Percentiles rank a stretch among this genome's conserved stretches.
Conservation (phyloP, 768 basidiomycete genomes). For the Paxillus involutus region DNA sequence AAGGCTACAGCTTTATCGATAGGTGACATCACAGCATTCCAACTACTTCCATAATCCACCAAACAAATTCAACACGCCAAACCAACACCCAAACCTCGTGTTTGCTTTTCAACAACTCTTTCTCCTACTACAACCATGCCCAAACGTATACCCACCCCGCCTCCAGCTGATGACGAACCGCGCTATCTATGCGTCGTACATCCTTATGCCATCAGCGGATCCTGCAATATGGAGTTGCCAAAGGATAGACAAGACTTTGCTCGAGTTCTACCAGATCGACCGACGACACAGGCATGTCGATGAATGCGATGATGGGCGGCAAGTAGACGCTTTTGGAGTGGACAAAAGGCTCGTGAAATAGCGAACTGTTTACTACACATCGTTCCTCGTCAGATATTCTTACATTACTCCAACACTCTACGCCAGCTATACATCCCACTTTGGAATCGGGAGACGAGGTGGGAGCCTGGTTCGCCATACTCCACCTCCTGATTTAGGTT, state of each 20-base stretch:
- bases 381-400: too few relatives aligned
- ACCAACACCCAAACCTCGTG: neutral
- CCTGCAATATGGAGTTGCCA: constrained; percentile 40
- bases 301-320: too few relatives aligned
- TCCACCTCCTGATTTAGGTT: constrained; percentile 1
- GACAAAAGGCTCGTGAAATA: too few relatives aligned
- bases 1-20: too few relatives aligned
- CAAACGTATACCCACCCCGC: too few relatives aligned
- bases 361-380: too few relatives aligned
- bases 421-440: constrained; percentile 22
- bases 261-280: too few relatives aligned
- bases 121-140: constrained; percentile 30
- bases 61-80: neutral
- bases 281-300: too few relatives aligned
- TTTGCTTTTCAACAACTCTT: constrained; percentile 2
- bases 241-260: constrained; percentile 39
- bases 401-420: too few relatives aligned
- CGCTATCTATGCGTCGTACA: constrained; percentile 43
- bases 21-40: too few relatives aligned
- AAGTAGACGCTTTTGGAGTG: too few relatives aligned
- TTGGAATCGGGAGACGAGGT: constrained; percentile 29
- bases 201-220: constrained; percentile 39
- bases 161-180: constrained; percentile 45
- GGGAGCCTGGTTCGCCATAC: constrained; percentile 28
- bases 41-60: too few relatives aligned